These are phyloP conservation scores for Neocatenulostroma microsporum DNA, from an alignment of 2,329 filamentous ascomycete genomes.

Conservation along the genomic window DNA sequence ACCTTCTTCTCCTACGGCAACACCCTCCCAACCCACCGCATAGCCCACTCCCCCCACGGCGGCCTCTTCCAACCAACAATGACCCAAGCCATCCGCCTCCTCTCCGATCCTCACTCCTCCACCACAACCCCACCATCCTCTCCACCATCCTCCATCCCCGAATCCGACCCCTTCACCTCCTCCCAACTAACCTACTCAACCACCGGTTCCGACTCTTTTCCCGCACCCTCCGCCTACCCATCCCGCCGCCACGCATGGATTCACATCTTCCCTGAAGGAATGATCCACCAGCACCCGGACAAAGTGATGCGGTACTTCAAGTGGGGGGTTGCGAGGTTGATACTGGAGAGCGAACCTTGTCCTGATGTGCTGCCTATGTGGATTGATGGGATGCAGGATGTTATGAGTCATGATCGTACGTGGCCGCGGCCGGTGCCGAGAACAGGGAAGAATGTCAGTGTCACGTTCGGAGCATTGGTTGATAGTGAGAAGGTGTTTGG, in stretches of 20 bases:
- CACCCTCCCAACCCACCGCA: conserved; percentile 79
- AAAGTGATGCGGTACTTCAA: conserved; percentile 92
- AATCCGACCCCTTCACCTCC: conserved; percentile 50
- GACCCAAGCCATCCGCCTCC: conserved; percentile 72
- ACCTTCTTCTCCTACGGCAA: conserved; percentile 86
- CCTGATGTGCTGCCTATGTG: conserved; percentile 92
- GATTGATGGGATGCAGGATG: conserved; percentile 76
- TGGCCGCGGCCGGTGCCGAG: conserved; percentile 79
- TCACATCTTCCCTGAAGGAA: conserved; percentile 93
- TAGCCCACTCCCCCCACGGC: conserved; percentile 67
- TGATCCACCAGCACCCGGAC: conserved; percentile 77
- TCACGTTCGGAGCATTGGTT: conserved; percentile 72
- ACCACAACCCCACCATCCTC: conserved; percentile 9
- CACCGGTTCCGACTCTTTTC: conserved; percentile 56
- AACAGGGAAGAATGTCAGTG: conserved; percentile 58
- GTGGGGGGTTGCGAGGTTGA: conserved; percentile 87
- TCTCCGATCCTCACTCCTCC: conserved; percentile 49
- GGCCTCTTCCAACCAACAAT: conserved; percentile 88
- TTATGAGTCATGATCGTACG: conserved; percentile 76
- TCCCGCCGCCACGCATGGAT: conserved; percentile 72
- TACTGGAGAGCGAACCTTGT: conserved; percentile 79
- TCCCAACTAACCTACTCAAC: conserved; percentile 56
- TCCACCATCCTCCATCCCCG: conserved; percentile 14
- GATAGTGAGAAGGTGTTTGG: conserved; percentile 70
- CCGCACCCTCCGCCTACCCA: conserved; percentile 63